A percentile compares a stretch with the other conserved stretches of the same genome.
These are phyloP conservation scores for Adansonia madagascariensis DNA, from an alignment of 441 rosid genomes.

Conservation along the genomic window DNA sequence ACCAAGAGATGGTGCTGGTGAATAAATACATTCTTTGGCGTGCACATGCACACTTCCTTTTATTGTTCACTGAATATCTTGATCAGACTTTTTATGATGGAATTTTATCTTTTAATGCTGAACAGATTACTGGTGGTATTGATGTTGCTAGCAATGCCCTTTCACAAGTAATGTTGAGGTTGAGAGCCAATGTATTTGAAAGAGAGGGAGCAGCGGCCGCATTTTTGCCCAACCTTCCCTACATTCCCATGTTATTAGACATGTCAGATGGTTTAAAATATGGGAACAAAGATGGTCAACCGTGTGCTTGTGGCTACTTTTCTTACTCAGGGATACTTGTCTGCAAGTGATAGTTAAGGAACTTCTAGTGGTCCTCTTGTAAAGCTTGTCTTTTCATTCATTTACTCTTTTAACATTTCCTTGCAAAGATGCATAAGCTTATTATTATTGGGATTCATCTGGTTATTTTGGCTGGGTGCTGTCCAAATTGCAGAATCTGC, in stretches of 20 bases:
- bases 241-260: conserved; percentile 51
- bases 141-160: conserved; percentile 69
- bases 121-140: conserved; percentile 63
- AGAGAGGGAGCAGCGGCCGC: conserved; percentile 59
- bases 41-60: conserved; percentile 1
- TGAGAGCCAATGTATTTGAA: conserved; percentile 66
- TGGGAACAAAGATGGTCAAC: conserved; percentile 51
- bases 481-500: background rate
- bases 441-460: conserved; percentile 5
- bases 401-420: conserved; percentile 7
- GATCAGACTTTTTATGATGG: conserved; percentile 5
- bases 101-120: conserved; percentile 24
- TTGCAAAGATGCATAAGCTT: conserved; percentile 12
- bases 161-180: conserved; percentile 54
- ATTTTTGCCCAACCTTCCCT: conserved; percentile 57
- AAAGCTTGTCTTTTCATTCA: conserved; percentile 30
- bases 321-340: conserved; percentile 30
- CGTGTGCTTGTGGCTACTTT: conserved; percentile 41
- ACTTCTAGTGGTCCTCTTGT: conserved; percentile 40
- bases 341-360: conserved; percentile 22
- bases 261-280: conserved; percentile 47
- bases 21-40: conserved; percentile 8
- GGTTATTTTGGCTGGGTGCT: conserved; percentile 6
- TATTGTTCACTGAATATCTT: conserved; percentile 2
- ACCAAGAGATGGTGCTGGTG: conserved; percentile 99